Evolutionary conservation across 345 rosid species (phyloP).

Genomic region (Limnanthes douglasii): DNA sequence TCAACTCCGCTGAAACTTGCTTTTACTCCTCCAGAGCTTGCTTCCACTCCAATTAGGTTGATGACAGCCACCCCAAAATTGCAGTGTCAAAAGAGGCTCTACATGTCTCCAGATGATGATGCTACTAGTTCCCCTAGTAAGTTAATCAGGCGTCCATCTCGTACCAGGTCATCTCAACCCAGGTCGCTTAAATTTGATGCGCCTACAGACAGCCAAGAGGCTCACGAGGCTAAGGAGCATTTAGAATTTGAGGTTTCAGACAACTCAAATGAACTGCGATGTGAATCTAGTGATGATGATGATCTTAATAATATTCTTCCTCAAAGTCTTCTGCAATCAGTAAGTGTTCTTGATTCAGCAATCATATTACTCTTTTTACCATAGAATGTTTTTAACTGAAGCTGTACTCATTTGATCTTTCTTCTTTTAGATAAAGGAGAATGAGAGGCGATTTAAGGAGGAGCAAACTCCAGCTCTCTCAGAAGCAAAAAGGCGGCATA

Average conservation of each 20-base stretch:
- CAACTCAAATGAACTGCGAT: conserved; percentile 5
- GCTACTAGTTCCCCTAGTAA: conserved; percentile 19
- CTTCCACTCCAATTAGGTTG: conserved; percentile 38
- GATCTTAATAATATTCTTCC: conserved; percentile 24
- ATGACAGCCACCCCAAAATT: conserved; percentile 47
- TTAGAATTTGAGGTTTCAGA: conserved; percentile 5
- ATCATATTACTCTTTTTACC: background rate
- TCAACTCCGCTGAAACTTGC: conserved; percentile 9
- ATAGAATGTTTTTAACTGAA: conserved; percentile 2
- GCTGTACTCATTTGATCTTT: no score
- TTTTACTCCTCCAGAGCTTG: conserved; percentile 34
- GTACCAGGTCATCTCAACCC: conserved; percentile 34
- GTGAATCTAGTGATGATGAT: conserved; percentile 17
- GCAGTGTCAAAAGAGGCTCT: conserved; percentile 39
- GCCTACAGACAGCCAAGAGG: conserved; percentile 12
- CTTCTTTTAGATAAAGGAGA: conserved; percentile 40
- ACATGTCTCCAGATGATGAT: conserved; percentile 38
- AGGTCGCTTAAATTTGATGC: conserved; percentile 56
- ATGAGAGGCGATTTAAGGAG: conserved; percentile 28
- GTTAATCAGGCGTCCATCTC: conserved; percentile 38
- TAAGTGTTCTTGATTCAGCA: conserved; percentile 8
- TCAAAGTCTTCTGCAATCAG: conserved; percentile 38
- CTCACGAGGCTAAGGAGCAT: conserved; percentile 2
- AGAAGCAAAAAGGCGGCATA: conserved; percentile 37
- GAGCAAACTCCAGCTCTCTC: conserved; percentile 55